Base-by-base conservation (phyloP, 148 eudicot genomes). In the Rheum nobile region DNA sequence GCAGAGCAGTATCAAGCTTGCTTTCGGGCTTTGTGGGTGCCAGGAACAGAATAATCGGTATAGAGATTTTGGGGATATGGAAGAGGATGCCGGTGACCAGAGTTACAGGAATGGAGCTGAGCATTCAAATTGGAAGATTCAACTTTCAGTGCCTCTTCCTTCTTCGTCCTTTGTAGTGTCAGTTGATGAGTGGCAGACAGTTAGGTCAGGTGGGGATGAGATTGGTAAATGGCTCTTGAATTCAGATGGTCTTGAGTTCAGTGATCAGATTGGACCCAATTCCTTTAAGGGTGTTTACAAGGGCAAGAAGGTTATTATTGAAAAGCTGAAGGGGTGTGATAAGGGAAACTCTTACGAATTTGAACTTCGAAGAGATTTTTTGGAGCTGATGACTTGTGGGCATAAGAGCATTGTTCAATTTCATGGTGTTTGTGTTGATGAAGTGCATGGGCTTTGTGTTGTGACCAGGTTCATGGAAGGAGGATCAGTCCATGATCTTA, bases 301-400 rank as follows among this genome's bases (percentile, higher is more conserved):
- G 85, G 97, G 96, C 5, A 91, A 85, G 76, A 88, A 74, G 79
- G 89, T 94, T 74, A 79, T 84, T 37, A 80, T 94, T 47, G 96
- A 94, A 77, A 94, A 91, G 79, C 87, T 94, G 21, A 94, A 83
- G 77, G 98, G 98, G 21, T 94, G 97, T 82, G 97, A 89, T 48
- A 94, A 91, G 78, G 98, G 98, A 37, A 94, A 84, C 76, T 80
- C 93, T 0, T 94, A 87, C 67, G 93, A 88, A 38, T 94, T 94
- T 77, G 91, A 84, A 79, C 74, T 91, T 5, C 85, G 90, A 24
- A 85, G 80, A 71, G 90, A 94, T 83, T 78, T 94, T 44, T 75
- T 91, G 83, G 91, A 91, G 84, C 79, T 94, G 71, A 94, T 94
- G 98, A 87, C 98, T n/a, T 91, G 97, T 72, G 97, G 96, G 71